A percentile compares a stretch with the other conserved stretches of the same genome.
These are phyloP conservation scores for Aspergillus brunneoviolaceus DNA, from an alignment of 2,329 filamentous ascomycete species.

Conservation along the genomic window DNA sequence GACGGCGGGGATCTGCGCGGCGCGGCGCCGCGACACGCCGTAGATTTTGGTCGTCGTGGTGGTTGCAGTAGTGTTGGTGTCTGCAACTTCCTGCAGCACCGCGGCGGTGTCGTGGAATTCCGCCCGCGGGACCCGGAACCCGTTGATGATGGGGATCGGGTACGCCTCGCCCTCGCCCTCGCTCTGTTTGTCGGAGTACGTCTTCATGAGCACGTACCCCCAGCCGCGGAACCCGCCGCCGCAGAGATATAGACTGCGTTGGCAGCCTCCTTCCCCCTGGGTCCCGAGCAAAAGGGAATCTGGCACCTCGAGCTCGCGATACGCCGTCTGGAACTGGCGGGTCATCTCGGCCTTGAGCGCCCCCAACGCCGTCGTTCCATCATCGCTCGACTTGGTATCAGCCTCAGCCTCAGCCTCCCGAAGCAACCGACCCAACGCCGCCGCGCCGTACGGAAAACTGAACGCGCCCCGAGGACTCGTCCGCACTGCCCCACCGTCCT, in stretches of 20 bases:
- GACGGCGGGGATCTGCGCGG: conserved; percentile 80
- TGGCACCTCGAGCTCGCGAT: conserved; percentile 59
- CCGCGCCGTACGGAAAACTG: conserved; percentile 69
- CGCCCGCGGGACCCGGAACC: conserved; percentile 65
- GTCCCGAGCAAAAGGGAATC: conserved; percentile 11
- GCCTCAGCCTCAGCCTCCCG: conserved; percentile 32
- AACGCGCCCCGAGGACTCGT: conserved; percentile 58
- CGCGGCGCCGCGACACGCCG: conserved; percentile 76
- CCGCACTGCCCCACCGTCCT: conserved; percentile 49
- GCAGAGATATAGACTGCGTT: conserved; percentile 73
- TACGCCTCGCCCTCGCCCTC: conserved; percentile 58
- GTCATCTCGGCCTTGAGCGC: conserved; percentile 57
- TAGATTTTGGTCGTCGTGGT: conserved; percentile 49
- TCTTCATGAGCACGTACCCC: conserved; percentile 83
- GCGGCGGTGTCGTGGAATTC: conserved; percentile 60
- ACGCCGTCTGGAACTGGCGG: conserved; percentile 59
- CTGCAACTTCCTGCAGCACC: conserved; percentile 43
- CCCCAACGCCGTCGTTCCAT: conserved; percentile 38
- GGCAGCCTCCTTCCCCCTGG: too few species aligned
- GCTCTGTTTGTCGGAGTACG: conserved; percentile 56
- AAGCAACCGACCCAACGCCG: conserved; percentile 61
- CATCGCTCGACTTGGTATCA: conserved; percentile 44
- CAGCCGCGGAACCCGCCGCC: conserved; percentile 90
- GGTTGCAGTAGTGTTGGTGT: conserved; percentile 10
- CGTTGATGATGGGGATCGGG: conserved; percentile 78